Evolutionary conservation across 345 rosid species (phyloP).

Genomic region (Gynandropsis gynandra): DNA sequence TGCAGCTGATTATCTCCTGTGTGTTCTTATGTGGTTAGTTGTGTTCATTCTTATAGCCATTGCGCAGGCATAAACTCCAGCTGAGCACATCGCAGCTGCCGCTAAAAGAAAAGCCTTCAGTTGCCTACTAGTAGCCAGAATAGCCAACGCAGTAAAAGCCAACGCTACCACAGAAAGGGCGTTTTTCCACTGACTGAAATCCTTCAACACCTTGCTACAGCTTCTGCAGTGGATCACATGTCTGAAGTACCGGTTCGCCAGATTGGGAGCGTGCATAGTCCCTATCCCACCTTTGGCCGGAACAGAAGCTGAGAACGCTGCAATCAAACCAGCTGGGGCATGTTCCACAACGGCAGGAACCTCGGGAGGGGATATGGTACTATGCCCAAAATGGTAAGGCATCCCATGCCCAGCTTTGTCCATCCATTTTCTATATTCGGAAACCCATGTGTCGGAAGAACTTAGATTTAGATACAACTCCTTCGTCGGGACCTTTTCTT

Average conservation of each 20-base stretch:
- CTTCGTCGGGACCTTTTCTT: slow-evolving; percentile 79
- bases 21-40: slow-evolving; percentile 77
- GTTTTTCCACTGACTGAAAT: slow-evolving; percentile 57
- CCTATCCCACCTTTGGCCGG: slow-evolving; percentile 83
- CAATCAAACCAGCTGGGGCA: slow-evolving; percentile 82
- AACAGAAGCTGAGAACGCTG: slow-evolving; percentile 55
- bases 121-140: slow-evolving; percentile 56
- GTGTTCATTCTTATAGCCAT: slow-evolving; percentile 62
- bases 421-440: slow-evolving; percentile 95
- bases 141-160: slow-evolving; percentile 48
- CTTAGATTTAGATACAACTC: slow-evolving; percentile 61
- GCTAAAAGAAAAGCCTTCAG: slow-evolving; percentile 58
- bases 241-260: slow-evolving; percentile 72
- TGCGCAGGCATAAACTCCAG: slow-evolving; percentile 54
- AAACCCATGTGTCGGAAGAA: slow-evolving; percentile 89
- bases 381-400: slow-evolving; percentile 89
- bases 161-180: slow-evolving; percentile 39
- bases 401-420: slow-evolving; percentile 96
- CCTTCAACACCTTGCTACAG: slow-evolving; percentile 52
- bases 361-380: slow-evolving; percentile 56
- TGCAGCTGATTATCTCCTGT: slow-evolving; percentile 55
- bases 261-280: slow-evolving; percentile 70
- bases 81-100: slow-evolving; percentile 51
- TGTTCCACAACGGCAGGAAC: slow-evolving; percentile 79
- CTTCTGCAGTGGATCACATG: slow-evolving; percentile 86